Base-by-base conservation (phyloP, 257 asterid genomes). In the Forsythia viridissima region DNA sequence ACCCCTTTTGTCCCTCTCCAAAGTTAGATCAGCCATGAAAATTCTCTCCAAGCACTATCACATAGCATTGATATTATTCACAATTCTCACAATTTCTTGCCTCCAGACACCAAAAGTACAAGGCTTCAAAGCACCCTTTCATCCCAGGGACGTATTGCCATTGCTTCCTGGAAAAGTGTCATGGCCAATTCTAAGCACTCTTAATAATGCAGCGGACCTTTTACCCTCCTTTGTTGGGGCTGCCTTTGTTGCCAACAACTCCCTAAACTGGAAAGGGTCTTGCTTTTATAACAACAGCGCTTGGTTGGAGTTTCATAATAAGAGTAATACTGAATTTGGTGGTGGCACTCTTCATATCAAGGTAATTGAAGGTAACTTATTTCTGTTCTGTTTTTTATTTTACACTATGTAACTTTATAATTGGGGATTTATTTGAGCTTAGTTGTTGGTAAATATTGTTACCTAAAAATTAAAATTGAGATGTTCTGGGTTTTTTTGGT, bases 341-440 rank as follows among this genome's bases (percentile, higher is more conserved):
- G 98, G 99, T 9, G 99, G 96, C 5, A 93, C 98, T 76, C 96
- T 95, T 76, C 99, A 90, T 82, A 79, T 95, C 76, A 87, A 91
- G 96, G 99, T 94, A 13, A 57, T 79, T 82, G 4, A n/a, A 55
- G 66, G 30, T 11, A 63, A 20, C 36, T 21, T 1, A 7, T 59
- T n/a, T 21, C 36, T 3, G 9, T 30, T 24, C 8, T 11, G 3
- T 11, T 0, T 2, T 44, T 48, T 48, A 5, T 48, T 48, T 48
- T 46, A 46, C 57, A 12, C 57, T 4, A 13, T 6, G 57, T 1
- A 10, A 16, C 13, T 13, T 63, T 63, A 10, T 21, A 4, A 10
- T 63, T 63, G 70, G 6, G 39, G 38, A 24, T 63, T 63, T 63
- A 8, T 30, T n/a, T 5, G 30, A 8, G 7, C 59, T 48, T 57